These are phyloP conservation scores for Acorus calamus DNA, from an alignment of 106 monocot genomes.

Conservation along the genomic window DNA sequence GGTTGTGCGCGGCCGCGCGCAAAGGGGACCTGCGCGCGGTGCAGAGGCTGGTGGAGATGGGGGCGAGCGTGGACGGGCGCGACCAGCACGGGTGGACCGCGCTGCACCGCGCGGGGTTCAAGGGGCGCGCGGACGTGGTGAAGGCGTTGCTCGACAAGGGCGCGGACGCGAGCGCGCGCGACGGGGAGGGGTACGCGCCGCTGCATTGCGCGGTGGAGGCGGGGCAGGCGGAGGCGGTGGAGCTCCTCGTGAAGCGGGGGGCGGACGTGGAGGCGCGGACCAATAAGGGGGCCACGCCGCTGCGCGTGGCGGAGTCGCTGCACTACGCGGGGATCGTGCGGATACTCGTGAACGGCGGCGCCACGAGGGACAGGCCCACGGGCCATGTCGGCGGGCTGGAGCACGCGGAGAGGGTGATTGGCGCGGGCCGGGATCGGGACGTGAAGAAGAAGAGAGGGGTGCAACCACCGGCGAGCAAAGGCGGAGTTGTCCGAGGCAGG, in stretches of 20 bases:
- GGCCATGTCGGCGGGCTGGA: too few relatives aligned
- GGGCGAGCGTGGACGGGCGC: conserved; percentile 27
- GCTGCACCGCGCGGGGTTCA: conserved; percentile 47
- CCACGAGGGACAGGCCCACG: neutral
- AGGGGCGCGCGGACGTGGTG: conserved; percentile 28
- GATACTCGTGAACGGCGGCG: conserved; percentile 18
- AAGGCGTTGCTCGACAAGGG: conserved; percentile 27
- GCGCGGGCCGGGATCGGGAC: too few relatives aligned
- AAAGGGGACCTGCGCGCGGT: conserved; percentile 25
- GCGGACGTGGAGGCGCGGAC: conserved; percentile 27
- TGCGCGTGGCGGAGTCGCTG: conserved; percentile 24
- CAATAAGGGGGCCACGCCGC: conserved; percentile 23
- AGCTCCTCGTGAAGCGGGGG: conserved; percentile 30
- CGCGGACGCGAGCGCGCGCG: conserved; percentile 26
- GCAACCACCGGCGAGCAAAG: too few relatives aligned
- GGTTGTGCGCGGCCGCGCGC: conserved; percentile 25
- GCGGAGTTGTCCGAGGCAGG: too few relatives aligned
- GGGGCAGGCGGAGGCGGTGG: conserved; percentile 33
- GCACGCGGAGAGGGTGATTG: too few relatives aligned
- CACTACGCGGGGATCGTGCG: conserved; percentile 26
- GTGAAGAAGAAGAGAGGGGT: too few relatives aligned
- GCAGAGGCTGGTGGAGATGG: conserved; percentile 14
- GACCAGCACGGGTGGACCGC: conserved; percentile 57
- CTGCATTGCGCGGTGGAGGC: conserved; percentile 51
- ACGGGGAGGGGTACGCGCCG: conserved; percentile 46